Evolutionary conservation across 225 moss, liverwort and hornwort species (phyloP), one percentile per base, ranked within the genome.

Genomic region (Pseudoscleropodium purum): DNA sequence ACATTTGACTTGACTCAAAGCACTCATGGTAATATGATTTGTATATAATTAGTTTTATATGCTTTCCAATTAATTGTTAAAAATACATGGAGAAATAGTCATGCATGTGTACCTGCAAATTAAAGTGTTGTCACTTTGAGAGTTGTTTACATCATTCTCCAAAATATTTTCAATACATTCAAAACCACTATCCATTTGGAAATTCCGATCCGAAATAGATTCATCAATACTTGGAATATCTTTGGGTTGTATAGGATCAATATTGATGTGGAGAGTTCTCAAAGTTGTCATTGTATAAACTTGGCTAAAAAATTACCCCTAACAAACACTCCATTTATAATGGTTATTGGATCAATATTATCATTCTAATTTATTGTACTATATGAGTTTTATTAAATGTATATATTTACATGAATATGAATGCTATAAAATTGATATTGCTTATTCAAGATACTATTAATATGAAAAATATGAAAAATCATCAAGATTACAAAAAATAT

Each of bases 21-120:
- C 0, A 1, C 10, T 9, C 12, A 6, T 3, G 1, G 2, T 61
- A 26, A 12, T 73, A 4, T 41, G 1, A 34, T 25, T 31, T 64
- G 6, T 24, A 25, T 34, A 11, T 49, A 8, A 49, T 49, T 11
- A 36, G 1, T 16, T 47, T 11, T 5, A 18, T 24, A 64, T 26
- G 2, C 24, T 27, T 51, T 65, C 5, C 52, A 31, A 30, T 39
- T 39, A 2, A 54, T 11, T 7, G 3, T 52, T 11, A 11, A 52
- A 84, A 87, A 24, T 16, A 39, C 2, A 8, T 11, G 7, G 6
- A 77, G 0, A 51, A 65, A 16, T 27, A 54, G 3, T 17, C 3
- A 11, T 10, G 13, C 6, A 15, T 52, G 2, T 12, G 5, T 78
- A 87, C 78, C 30, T 65, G 4, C 78, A 78, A 78, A 87, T 39